Conservation (phyloP, 768 basidiomycete species). For the Krasilnikovozyma curviuscula region DNA sequence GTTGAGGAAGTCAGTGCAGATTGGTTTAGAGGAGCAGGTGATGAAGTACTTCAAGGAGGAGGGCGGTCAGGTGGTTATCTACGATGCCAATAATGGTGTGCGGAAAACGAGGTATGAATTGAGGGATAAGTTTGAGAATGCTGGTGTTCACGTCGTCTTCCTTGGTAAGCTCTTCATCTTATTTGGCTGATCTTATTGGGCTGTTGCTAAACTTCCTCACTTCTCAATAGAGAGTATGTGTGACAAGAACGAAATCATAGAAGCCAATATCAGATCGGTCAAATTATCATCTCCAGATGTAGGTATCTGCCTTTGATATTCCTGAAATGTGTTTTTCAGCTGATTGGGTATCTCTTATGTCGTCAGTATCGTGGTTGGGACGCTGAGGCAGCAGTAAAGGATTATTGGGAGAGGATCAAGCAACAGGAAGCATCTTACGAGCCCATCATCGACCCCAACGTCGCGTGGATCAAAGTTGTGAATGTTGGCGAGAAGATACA, state of each 20-base stretch:
- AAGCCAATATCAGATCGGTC: constrained; percentile 82
- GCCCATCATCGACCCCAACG: constrained; percentile 71
- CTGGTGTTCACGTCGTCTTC: constrained; percentile 79
- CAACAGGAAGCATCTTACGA: constrained; percentile 79
- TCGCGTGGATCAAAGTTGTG: constrained; percentile 84
- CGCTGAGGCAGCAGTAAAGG: constrained; percentile 72
- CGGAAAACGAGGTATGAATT: constrained; percentile 45
- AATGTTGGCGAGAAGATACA: constrained; percentile 95
- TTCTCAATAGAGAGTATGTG: constrained; percentile 56
- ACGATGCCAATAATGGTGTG: constrained; percentile 91
- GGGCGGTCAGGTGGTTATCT: constrained; percentile 87
- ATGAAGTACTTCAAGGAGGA: constrained; percentile 61
- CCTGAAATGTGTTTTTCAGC: not conserved
- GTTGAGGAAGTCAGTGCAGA: constrained; percentile 50
- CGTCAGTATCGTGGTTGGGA: constrained; percentile 81
- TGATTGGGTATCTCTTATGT: too few relatives aligned
- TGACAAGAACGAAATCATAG: constrained; percentile 78
- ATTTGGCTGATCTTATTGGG: not conserved
- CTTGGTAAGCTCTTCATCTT: constrained; percentile 39
- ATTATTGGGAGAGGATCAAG: constrained; percentile 74
- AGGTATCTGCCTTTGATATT: constrained; percentile 22
- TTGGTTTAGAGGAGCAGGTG: constrained; percentile 73
- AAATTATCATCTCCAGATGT: constrained; percentile 98
- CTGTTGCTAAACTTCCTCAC: not conserved
- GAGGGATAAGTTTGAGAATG: constrained; percentile 66